Base-by-base conservation (phyloP, 2,329 filamentous ascomycete species). In the Ophiocordyceps camponoti-rufipedis region DNA sequence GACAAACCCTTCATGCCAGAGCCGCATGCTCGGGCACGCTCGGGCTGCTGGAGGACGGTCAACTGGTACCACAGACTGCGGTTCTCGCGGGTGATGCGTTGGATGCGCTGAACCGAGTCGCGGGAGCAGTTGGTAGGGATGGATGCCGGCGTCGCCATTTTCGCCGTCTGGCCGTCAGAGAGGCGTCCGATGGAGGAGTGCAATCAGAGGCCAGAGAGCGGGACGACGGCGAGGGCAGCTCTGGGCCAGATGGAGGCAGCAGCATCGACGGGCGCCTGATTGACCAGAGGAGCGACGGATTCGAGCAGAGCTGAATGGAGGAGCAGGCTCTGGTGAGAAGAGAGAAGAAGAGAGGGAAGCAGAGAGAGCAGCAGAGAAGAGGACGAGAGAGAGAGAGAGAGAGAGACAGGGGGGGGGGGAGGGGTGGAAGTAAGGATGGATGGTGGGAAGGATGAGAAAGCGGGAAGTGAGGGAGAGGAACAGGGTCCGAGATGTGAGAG, bases 21-120 rank as follows among this genome's bases (percentile, higher is more conserved):
- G 56, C 91, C 91, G 62, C 91, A 98, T 46, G 91, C 91, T 69
- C 91, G 77, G 44, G 91, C 89, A 56, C 88, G 84, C 66, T 94
- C 83, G 18, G 91, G 91, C 61, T 96, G 86, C 65, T 98, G 91
- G 55, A 95, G 80, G 46, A 96, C 87, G 48, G 76, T 78, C 62
- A 96, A 69, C 51, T 75, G 71, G 63, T 96, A 96, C 58, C 78
- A 85, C 53, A 95, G 74, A 50, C 71, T 78, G 53, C 84, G 78
- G 50, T 85, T 85, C 54, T 82, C 80, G 54, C 78, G 78, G 40
- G 85, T 94, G 45, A 57, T 52, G 43, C 64, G 61, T 44, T 63
- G 60, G 45, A 64, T 58, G 45, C 74, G 68, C 44, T 82, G 71
- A 49, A 61, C 52, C 43, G 59, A 54, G 44, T 69, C 60, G 50